Percentiles rank a stretch among this genome's conserved stretches.
Evolutionary conservation across 2,329 filamentous ascomycete genomes (phyloP).

Genomic region (Bisporella sp.): DNA sequence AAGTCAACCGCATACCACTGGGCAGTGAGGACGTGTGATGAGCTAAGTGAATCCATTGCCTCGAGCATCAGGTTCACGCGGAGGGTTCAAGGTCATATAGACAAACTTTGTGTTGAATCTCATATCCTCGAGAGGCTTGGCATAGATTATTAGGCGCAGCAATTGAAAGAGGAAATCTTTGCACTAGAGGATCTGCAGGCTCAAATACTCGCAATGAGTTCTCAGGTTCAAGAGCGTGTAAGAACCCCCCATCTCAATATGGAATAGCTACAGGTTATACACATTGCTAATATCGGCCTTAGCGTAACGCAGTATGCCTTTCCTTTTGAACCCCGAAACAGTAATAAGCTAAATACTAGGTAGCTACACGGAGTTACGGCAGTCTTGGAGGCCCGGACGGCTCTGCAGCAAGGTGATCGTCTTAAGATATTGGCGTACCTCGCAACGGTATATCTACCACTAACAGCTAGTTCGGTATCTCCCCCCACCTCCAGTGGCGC

Average conservation of each 20-base stretch:
- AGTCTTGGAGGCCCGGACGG: background rate
- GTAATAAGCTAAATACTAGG: background rate
- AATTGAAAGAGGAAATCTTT: background rate
- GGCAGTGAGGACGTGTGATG: background rate
- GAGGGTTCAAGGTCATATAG: background rate
- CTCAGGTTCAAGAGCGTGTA: slow-evolving; percentile 1
- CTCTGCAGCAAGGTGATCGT: background rate
- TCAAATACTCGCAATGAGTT: background rate
- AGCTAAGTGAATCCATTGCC: background rate
- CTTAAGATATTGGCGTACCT: background rate
- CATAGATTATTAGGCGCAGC: background rate
- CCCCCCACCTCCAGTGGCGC: background rate
- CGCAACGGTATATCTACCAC: background rate
- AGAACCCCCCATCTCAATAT: background rate
- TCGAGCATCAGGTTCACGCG: background rate
- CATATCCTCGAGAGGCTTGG: slow-evolving; percentile 1
- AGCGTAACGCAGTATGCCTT: background rate
- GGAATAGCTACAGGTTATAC: background rate
- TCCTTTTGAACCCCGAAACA: background rate
- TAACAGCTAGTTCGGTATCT: background rate
- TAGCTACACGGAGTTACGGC: slow-evolving; percentile 1
- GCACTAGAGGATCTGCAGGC: background rate
- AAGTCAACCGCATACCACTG: background rate
- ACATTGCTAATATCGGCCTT: background rate
- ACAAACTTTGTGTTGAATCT: background rate